phyloP scores from a whole-genome alignment of 495 filamentous ascomycete species.

The Aspergillus bertholletiae region DNA sequence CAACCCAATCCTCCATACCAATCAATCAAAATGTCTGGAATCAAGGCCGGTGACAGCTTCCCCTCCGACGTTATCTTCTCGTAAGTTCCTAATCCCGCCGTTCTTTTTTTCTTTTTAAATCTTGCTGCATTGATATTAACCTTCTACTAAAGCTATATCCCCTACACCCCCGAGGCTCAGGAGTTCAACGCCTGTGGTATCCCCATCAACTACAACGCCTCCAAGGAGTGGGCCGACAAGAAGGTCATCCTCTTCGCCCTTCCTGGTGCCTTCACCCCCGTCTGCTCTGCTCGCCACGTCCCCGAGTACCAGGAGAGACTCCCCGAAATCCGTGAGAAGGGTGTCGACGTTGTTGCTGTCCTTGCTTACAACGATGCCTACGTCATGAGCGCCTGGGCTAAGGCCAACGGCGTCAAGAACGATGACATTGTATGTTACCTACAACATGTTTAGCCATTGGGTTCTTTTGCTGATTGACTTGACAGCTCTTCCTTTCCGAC shows the following conservation, averaged over 20 bases:
- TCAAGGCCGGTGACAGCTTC: conserved; percentile 80
- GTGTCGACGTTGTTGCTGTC: conserved; percentile 80
- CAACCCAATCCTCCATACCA: conserved; percentile 9
- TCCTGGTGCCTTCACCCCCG: conserved; percentile 92
- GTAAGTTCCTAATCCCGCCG: conserved; percentile 39
- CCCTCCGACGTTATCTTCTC: conserved; percentile 73
- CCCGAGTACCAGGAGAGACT: conserved; percentile 79
- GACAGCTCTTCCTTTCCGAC: conserved; percentile 83
- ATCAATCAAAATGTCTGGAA: conserved; percentile 58
- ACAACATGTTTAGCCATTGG: neutral
- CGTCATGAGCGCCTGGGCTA: conserved; percentile 95
- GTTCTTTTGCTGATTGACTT: conserved; percentile 8
- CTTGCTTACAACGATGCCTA: conserved; percentile 88
- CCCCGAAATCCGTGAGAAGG: conserved; percentile 70
- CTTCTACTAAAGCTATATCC: conserved; percentile 57
- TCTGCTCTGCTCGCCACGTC: conserved; percentile 84
- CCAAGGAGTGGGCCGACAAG: conserved; percentile 81
- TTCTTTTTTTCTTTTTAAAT: neutral
- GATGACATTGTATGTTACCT: conserved; percentile 66
- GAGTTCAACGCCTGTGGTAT: conserved; percentile 77
- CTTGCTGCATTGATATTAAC: conserved; percentile 11
- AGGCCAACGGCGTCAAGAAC: conserved; percentile 80
- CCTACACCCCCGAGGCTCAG: conserved; percentile 60
- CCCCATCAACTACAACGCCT: conserved; percentile 76
- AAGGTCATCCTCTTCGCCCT: conserved; percentile 90